Base-by-base conservation (phyloP, 1,284 basidiomycete genomes). In the Trichosporon faecale region DNA sequence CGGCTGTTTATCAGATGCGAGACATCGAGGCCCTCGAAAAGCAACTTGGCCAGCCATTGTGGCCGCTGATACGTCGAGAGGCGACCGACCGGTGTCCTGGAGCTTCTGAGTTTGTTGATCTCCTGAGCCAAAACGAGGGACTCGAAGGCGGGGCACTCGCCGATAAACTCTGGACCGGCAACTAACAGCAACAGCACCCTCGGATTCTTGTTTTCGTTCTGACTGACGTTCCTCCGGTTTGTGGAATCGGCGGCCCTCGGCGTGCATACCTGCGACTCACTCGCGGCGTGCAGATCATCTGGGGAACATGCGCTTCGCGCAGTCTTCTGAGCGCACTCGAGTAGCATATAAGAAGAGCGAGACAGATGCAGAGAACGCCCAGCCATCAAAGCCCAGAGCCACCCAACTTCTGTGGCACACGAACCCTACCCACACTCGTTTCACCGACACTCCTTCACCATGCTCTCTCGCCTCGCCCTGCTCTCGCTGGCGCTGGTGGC, bases 371-470 rank as follows among this genome's bases (percentile, higher is more conserved):
- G 49, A 44, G 18, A 9, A 44, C 21, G 23, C 49, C 49, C 49
- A 21, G 23, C 49, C 21, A 52, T 52, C 49, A 12, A 52, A 52
- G 49, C 49, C 49, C 49, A 52, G 49, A 52, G 49, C 49, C 40
- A 44, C 40, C 16, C 49, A 8, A 61, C 18, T 18, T 27, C 55
- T 31, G 57, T 61, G 57, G 57, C 57, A 61, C 27, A 33, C 27
- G 16, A 29, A 31, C 27, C 57, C 57, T 29, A 57, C n/a, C 37
- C 14, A 65, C 64, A 46, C 35, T 65, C 64, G 31, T 46, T 65
- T 52, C 23, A 25, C n/a, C 27, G 29, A 61, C 27, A 18, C 68
- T 49, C 52, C 44, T 23, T 35, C 46, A 16, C 55, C 25, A 37
- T 55, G 16, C 23, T 55, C 27, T 16, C 35, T 25, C 40, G 60